Base-by-base conservation (phyloP, 179 eudicot species). In the Heliamphora pulchella region DNA sequence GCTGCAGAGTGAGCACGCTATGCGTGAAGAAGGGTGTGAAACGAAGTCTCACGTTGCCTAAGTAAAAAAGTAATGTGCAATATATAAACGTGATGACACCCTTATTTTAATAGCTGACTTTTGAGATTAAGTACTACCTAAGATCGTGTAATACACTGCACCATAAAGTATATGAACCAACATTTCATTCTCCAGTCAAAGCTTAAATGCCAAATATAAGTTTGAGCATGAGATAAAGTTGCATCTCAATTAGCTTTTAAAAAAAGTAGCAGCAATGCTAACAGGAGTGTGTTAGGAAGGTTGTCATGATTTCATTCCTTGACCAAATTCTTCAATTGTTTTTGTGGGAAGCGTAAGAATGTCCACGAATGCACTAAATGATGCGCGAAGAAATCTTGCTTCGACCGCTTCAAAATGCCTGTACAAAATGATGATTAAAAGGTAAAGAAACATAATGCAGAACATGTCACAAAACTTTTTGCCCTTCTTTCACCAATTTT, bases 361-460 rank as follows among this genome's bases (percentile, higher is more conserved):
- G 64, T 94, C 99, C 59, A 94, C 90, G 75, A 90, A 93, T 22
- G 98, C 94, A 63, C 91, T 91, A 79, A 87, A 93, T 58, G 98
- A 94, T 77, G 97, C 94, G 10, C 95, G 95, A 22, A 94, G 95
- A 83, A 96, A 94, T 86, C 98, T 96, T 67, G 97, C 98, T 86
- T 92, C 97, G 59, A 89, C 86, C 18, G 98, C 98, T 84, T 94
- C 96, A 74, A 96, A 94, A 85, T 89, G 96, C 86, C 99, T 91
- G 93, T 20, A 75, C 20, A 41, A 57, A 22, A 55, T 7, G 50
- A 74, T 48, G 13, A 74, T 55, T 14, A 41, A 55, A 74, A 74
- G 43, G 50, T 5, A 22, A 20, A 71, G n/a, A 61, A 17, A 76
- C 43, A 93, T 82, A 61, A 86, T 2, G 8, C 3, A 68, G 43